These are phyloP conservation scores for Pelargonium exstipulatum DNA, from an alignment of 441 rosid genomes.

Conservation along the genomic window DNA sequence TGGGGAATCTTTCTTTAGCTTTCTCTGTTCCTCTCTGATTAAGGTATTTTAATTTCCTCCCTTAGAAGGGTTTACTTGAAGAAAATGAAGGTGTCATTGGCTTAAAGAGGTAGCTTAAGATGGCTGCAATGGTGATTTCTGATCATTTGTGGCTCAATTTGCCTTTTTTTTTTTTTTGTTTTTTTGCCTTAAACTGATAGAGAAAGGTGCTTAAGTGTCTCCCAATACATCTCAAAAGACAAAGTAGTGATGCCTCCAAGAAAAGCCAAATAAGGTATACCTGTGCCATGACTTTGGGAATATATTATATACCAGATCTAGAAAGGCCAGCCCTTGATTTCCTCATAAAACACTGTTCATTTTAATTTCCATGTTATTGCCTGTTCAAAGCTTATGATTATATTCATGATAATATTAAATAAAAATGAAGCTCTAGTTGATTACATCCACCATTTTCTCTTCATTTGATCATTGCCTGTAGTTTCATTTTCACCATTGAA, in stretches of 20 bases:
- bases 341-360: constrained; percentile 17
- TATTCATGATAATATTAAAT: constrained; percentile 22
- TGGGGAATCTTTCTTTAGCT: constrained; percentile 28
- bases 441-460: constrained; percentile 5
- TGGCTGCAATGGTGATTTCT: constrained; percentile 28
- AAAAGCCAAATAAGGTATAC: constrained; percentile 26
- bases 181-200: constrained; percentile 8
- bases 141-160: constrained; percentile 27
- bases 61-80: constrained; percentile 16
- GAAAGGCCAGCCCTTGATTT: constrained; percentile 24
- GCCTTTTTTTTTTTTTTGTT: not conserved
- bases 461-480: constrained; percentile 14
- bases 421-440: constrained; percentile 1
- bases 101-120: constrained; percentile 25
- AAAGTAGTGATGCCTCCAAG: constrained; percentile 22
- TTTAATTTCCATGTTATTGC: constrained; percentile 7
- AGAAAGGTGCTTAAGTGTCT: constrained; percentile 23
- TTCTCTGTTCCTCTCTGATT: not conserved
- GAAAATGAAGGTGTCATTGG: constrained; percentile 24
- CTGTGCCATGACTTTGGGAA: constrained; percentile 15
- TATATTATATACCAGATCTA: constrained; percentile 16
- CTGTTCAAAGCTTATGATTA: constrained; percentile 18
- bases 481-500: constrained; percentile 3
- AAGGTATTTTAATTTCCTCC: not conserved
- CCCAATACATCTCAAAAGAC: constrained; percentile 33